Conservation (phyloP, 805 yeast genomes). For the Suhomyces sp. region DNA sequence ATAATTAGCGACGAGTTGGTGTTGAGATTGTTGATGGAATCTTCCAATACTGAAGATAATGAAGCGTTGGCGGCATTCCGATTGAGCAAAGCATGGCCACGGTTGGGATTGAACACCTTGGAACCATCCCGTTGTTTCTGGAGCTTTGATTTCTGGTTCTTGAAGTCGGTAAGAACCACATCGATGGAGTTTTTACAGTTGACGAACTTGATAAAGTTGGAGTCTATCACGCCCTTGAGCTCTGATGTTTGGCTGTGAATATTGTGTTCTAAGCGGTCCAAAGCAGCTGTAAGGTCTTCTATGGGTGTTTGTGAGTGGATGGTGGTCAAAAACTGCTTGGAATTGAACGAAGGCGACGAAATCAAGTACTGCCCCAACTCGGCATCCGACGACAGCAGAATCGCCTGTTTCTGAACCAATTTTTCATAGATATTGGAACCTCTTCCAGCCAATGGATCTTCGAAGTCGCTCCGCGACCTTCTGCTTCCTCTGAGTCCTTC, state of each 20-base stretch:
- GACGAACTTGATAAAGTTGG: constrained; percentile 34
- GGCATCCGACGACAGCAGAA: constrained; percentile 29
- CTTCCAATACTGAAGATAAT: constrained; percentile 35
- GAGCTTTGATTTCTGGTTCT: constrained; percentile 30
- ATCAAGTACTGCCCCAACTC: constrained; percentile 30
- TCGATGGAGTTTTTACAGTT: constrained; percentile 40
- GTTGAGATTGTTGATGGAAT: constrained; percentile 37
- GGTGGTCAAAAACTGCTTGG: constrained; percentile 34
- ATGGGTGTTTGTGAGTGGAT: constrained; percentile 38
- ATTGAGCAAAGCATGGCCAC: constrained; percentile 10
- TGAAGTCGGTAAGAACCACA: constrained; percentile 32
- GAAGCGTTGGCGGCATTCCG: constrained; percentile 20
- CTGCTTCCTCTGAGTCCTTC: neutral
- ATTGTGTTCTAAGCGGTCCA: constrained; percentile 30
- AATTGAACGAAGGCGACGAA: constrained; percentile 34
- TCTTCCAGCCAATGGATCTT: constrained; percentile 34
- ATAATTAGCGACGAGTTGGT: constrained; percentile 36
- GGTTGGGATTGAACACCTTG: constrained; percentile 37
- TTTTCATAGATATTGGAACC: constrained; percentile 28
- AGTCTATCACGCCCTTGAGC: constrained; percentile 35
- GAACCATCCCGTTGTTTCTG: constrained; percentile 34
- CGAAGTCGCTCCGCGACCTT: constrained; percentile 14
- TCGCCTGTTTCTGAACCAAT: constrained; percentile 22
- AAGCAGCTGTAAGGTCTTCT: constrained; percentile 28
- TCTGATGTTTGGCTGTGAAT: constrained; percentile 35